Percentiles rank a stretch among this genome's conserved stretches.
These are phyloP conservation scores for Catunica adiposa DNA, from an alignment of 2,329 filamentous ascomycete species.

Conservation along the genomic window DNA sequence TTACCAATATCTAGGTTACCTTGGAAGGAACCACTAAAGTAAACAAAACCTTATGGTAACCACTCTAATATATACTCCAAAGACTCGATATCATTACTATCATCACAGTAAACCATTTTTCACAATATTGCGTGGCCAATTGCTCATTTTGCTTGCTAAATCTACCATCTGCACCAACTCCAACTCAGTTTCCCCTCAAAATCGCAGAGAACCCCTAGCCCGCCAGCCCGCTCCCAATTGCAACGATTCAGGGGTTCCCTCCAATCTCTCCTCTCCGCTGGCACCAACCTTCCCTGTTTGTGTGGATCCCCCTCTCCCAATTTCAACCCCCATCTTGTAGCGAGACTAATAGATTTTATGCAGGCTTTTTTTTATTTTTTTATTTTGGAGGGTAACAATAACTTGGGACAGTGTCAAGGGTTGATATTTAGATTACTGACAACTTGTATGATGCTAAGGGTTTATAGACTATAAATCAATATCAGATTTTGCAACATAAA, in stretches of 20 bases:
- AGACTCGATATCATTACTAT: not conserved
- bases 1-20: not conserved
- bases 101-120: not conserved
- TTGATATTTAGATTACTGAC: too few relatives aligned
- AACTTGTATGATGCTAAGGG: too few relatives aligned
- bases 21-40: not conserved
- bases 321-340: not conserved
- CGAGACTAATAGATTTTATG: not conserved
- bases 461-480: too few relatives aligned
- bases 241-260: conserved; percentile 1
- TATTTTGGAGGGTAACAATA: not conserved
- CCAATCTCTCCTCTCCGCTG: not conserved
- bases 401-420: too few relatives aligned
- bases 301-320: not conserved
- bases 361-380: not conserved
- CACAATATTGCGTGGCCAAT: not conserved
- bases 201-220: not conserved
- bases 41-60: not conserved
- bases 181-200: not conserved
- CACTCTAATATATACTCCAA: not conserved
- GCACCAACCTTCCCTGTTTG: not conserved
- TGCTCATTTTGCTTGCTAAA: not conserved
- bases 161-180: not conserved
- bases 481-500: too few relatives aligned
- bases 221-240: not conserved